Evolutionary conservation across 768 basidiomycete species (phyloP), one percentile per base, ranked within the genome.

Genomic region (Lactifluus hygrophoroides): DNA sequence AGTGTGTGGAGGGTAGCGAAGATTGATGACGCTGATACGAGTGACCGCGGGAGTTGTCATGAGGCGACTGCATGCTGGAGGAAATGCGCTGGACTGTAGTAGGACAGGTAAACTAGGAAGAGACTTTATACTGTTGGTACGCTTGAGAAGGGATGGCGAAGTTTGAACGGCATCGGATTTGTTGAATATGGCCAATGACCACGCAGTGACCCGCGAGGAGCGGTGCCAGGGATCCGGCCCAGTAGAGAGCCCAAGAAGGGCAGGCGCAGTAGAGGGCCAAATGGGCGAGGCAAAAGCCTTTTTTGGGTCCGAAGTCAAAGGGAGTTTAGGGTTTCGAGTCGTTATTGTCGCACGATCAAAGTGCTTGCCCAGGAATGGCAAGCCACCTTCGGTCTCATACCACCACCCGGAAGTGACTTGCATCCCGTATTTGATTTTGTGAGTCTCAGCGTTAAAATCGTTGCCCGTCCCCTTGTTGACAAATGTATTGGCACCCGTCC

Each of bases 111-210:
- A 45, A 50, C 27, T 17, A 35, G 43, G 14, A 35, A 54, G 59
- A 56, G 54, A 35, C 44, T 60, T 56, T 60, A 60, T 60, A 60
- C 40, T 45, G 30, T 46, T 40, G 48, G 42, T 56, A 27, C 17
- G 42, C 21, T 51, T 37, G 25, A 45, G 58, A 51, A 60, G 44
- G 49, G 34, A 45, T 51, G 16, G 49, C 49, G 54, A 60, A 17
- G 54, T 45, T 50, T 60, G 54, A 51, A 56, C 54, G 59, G 54
- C 59, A 60, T 60, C 59, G 27, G 59, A 60, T 60, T 45, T 60
- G 58, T 54, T 54, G 46, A 54, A 59, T 54, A 54, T 34, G n/a
- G 54, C 42, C 48, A 51, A 51, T 2, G 23, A 45, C n/a, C 46
- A 56, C n/a, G 44, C 54, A 60, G 54, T 19, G 59, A 56, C 59